Conservation (phyloP, 306 rosid genomes). For the Dicorynia guianensis region DNA sequence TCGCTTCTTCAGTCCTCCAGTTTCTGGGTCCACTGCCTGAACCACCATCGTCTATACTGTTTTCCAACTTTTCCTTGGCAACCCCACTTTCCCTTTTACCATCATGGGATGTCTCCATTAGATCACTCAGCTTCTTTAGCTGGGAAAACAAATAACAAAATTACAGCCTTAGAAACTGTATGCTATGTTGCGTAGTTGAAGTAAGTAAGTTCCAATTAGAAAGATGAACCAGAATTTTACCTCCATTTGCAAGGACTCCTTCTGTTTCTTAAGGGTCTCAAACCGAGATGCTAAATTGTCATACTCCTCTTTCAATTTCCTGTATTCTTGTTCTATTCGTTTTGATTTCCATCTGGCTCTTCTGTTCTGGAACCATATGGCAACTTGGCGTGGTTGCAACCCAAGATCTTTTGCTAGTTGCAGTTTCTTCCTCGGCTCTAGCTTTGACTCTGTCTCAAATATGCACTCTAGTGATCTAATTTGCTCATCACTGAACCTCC, state of each 20-base stretch:
- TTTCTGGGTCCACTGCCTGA: constrained; percentile 49
- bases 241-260: constrained; percentile 73
- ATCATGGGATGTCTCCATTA: constrained; percentile 45
- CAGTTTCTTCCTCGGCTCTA: constrained; percentile 82
- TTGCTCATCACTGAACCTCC: constrained; percentile 87
- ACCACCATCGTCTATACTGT: constrained; percentile 46
- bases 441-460: constrained; percentile 83
- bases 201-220: neutral
- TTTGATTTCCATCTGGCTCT: constrained; percentile 98
- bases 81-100: constrained; percentile 40
- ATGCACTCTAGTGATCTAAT: constrained; percentile 71
- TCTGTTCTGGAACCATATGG: constrained; percentile 96
- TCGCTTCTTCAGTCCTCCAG: constrained; percentile 42
- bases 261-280: constrained; percentile 77
- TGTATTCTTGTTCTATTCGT: constrained; percentile 74
- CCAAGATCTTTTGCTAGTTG: constrained; percentile 86
- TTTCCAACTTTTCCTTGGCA: constrained; percentile 42
- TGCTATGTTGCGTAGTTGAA: constrained; percentile 13
- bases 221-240: constrained; percentile 51
- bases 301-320: constrained; percentile 68
- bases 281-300: constrained; percentile 63
- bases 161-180: constrained; percentile 2
- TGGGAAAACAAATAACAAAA: constrained; percentile 41
- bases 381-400: constrained; percentile 90
- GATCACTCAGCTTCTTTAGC: constrained; percentile 65